Evolutionary conservation across 2,329 filamentous ascomycete genomes (phyloP), one percentile per base, ranked within the genome.

Genomic region (Parastagonospora avenae): DNA sequence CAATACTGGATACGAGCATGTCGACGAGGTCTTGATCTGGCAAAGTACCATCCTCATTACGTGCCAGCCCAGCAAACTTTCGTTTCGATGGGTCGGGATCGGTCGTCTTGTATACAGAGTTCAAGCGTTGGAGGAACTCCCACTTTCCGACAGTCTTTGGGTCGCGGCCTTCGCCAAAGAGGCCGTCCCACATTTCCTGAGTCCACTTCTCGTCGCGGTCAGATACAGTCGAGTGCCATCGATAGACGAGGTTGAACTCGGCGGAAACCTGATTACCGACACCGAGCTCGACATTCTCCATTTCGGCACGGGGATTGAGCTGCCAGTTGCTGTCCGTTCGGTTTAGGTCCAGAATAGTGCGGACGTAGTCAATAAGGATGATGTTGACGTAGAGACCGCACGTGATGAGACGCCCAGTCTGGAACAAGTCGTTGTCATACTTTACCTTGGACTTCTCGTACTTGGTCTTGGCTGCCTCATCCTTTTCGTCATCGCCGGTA

Each of bases 161-260:
- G 74, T 49, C 85, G 75, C 71, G 86, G 8, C 57, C 63, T 37
- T 72, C 85, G 42, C 69, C 70, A 33, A 76, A 76, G 16, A 76
- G 50, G 3, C 60, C 54, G n/a, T 73, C 64, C 63, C 66, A 73
- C 39, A 76, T 50, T 15, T 87, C 79, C 60, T 91, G 82, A 16
- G 91, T 88, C 90, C 91, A 95, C 59, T 86, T 80, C 66, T 94
- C 91, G 63, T 96, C 91, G 56, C 84, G 85, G 50, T 85, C 82
- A 32, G 82, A 83, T 61, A 94, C 89, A 60, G 88, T 86, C 2
- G 90, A 91, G 76, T 95, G 91, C 90, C 91, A 95, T 57, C 91
- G 82, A 72, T 96, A 95, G 60, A 89, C 88, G 8, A 96, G 80
- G 67, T 94, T 95, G 79, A 96, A 96, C 76, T 96, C 91, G 3